Evolutionary conservation across 371 early-diverging fungal species (phyloP).

Genomic region (Lichtheimia hyalospora): DNA sequence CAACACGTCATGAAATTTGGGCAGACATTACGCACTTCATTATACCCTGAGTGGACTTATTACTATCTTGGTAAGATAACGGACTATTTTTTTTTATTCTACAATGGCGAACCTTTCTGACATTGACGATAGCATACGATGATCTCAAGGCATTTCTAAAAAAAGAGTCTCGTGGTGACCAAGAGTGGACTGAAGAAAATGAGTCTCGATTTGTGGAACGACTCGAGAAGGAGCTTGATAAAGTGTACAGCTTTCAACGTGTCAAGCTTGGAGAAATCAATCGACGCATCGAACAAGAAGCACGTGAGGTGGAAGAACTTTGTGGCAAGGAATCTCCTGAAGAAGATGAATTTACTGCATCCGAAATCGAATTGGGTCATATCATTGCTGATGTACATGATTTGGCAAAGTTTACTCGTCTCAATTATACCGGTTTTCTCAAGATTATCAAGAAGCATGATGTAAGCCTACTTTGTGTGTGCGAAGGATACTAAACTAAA

Average conservation of each 20-base stretch:
- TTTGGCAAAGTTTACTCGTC: constrained; percentile 90
- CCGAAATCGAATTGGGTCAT: constrained; percentile 80
- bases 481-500: not conserved
- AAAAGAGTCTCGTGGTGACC: constrained; percentile 34
- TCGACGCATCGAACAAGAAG: constrained; percentile 77
- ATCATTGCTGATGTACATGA: constrained; percentile 93
- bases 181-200: constrained; percentile 67
- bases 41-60: constrained; percentile 82
- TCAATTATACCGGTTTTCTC: constrained; percentile 97
- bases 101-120: not conserved
- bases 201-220: constrained; percentile 88
- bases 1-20: constrained; percentile 83
- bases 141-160: constrained; percentile 82
- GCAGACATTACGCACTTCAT: constrained; percentile 71
- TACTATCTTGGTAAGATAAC: constrained; percentile 40
- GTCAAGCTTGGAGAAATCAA: constrained; percentile 90
- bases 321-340: constrained; percentile 65
- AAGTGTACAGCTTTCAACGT: constrained; percentile 88
- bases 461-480: constrained; percentile 38
- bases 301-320: constrained; percentile 57
- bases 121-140: constrained; percentile 60
- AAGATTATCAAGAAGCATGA: constrained; percentile 99
- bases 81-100: not conserved
- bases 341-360: constrained; percentile 62
- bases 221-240: constrained; percentile 90